phyloP scores from a whole-genome alignment of 1,139 yeast species.

The Scheffersomyces parashehatae region DNA sequence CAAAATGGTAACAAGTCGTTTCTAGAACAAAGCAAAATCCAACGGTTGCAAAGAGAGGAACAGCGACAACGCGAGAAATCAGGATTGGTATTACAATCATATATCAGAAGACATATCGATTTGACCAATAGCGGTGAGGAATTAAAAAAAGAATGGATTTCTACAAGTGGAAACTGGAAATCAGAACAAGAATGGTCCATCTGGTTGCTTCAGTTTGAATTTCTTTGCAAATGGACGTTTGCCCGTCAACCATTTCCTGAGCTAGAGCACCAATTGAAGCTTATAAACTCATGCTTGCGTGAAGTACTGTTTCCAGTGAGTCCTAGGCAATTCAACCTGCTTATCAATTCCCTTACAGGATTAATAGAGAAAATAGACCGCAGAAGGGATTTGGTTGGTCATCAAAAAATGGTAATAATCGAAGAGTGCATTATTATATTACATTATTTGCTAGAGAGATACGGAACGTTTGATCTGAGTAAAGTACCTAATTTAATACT shows the following conservation, averaged over 20 bases:
- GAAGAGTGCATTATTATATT: background rate
- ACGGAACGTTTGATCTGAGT: background rate
- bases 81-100: conserved; percentile 50
- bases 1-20: conserved; percentile 34
- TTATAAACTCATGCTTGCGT: background rate
- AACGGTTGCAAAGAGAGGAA: conserved; percentile 65
- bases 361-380: background rate
- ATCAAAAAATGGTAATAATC: background rate
- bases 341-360: background rate
- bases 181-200: conserved; percentile 10
- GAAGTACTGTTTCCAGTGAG: background rate
- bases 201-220: conserved; percentile 20
- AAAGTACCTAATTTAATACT: background rate
- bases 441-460: background rate
- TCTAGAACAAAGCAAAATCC: conserved; percentile 62
- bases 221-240: conserved; percentile 16
- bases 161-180: conserved; percentile 3
- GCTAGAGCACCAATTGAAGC: background rate
- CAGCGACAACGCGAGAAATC: conserved; percentile 51
- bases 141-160: conserved; percentile 9
- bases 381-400: background rate
- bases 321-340: background rate
- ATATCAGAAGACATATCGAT: conserved; percentile 39
- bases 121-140: conserved; percentile 16
- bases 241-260: conserved; percentile 3